phyloP scores from a whole-genome alignment of 768 basidiomycete species.

The Saitozyma podzolica region DNA sequence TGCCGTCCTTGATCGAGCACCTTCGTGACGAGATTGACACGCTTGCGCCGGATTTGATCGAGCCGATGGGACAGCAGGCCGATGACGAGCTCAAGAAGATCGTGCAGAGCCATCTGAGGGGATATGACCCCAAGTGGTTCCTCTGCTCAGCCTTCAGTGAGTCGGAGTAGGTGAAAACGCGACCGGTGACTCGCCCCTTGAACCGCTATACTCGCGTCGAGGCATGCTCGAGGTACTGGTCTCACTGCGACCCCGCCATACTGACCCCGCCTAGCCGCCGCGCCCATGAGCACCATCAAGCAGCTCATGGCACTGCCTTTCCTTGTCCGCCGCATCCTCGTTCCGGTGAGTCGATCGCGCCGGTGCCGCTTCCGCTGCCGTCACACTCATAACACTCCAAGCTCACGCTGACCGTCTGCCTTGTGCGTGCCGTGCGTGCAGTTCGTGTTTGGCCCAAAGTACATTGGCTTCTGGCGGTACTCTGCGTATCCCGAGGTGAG shows the following conservation, averaged over 20 bases:
- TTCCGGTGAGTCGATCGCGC: conserved; percentile 17
- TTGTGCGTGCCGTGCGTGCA: neutral
- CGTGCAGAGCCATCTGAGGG: conserved; percentile 8
- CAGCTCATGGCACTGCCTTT: conserved; percentile 15
- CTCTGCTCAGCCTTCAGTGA: conserved; percentile 16
- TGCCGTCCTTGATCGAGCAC: conserved; percentile 11
- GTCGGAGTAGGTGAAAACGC: conserved; percentile 5
- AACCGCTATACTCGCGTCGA: too few species aligned
- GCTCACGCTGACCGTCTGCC: too few species aligned
- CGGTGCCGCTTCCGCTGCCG: neutral
- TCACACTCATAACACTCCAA: too few species aligned
- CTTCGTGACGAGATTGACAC: conserved; percentile 22
- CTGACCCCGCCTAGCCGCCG: too few species aligned
- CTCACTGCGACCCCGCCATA: neutral
- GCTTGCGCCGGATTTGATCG: conserved; percentile 14
- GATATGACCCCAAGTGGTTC: conserved; percentile 25
- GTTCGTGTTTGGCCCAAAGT: conserved; percentile 17
- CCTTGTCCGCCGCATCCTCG: conserved; percentile 13
- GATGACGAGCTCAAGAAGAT: conserved; percentile 6
- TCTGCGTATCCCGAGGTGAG: conserved; percentile 20
- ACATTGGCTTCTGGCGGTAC: conserved; percentile 19
- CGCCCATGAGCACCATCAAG: conserved; percentile 1
- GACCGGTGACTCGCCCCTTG: too few species aligned
- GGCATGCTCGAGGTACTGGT: too few species aligned
- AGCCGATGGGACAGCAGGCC: conserved; percentile 11